Conservation (phyloP, 2,329 filamentous ascomycete genomes). For the Biscogniauxia sp. region DNA sequence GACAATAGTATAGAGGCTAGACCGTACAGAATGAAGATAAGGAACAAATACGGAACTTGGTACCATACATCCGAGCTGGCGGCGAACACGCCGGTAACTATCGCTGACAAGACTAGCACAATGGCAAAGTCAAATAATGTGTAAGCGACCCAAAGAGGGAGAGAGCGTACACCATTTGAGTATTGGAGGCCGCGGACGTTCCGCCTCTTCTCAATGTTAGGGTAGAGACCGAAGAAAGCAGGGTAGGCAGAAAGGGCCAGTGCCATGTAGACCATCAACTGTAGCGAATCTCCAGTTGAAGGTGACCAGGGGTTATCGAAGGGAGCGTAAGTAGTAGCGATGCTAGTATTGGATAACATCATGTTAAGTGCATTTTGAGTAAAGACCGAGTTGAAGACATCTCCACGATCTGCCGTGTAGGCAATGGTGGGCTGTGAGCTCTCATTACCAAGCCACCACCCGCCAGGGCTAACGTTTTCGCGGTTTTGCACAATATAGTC, state of each 20-base stretch:
- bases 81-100: slow-evolving; percentile 69
- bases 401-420: slow-evolving; percentile 63
- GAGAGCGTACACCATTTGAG: slow-evolving; percentile 81
- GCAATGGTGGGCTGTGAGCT: slow-evolving; percentile 63
- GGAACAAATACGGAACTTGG: slow-evolving; percentile 75
- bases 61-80: slow-evolving; percentile 69
- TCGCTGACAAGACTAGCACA: slow-evolving; percentile 62
- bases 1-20: slow-evolving; percentile 72
- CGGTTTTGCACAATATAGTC: slow-evolving; percentile 61
- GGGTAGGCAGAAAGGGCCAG: slow-evolving; percentile 77
- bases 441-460: slow-evolving; percentile 70
- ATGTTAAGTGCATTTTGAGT: slow-evolving; percentile 65
- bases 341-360: slow-evolving; percentile 65
- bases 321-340: slow-evolving; percentile 67
- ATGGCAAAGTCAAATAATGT: slow-evolving; percentile 76
- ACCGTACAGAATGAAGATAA: slow-evolving; percentile 78
- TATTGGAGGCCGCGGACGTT: slow-evolving; percentile 85
- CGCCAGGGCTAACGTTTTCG: slow-evolving; percentile 71
- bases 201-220: slow-evolving; percentile 75
- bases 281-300: slow-evolving; percentile 67
- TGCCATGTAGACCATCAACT: slow-evolving; percentile 78
- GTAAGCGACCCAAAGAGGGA: slow-evolving; percentile 85
- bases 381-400: slow-evolving; percentile 55
- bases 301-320: slow-evolving; percentile 75
- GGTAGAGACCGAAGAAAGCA: slow-evolving; percentile 85